Conservation (phyloP, 2,329 filamentous ascomycete species). For the Botrytis tulipae region DNA sequence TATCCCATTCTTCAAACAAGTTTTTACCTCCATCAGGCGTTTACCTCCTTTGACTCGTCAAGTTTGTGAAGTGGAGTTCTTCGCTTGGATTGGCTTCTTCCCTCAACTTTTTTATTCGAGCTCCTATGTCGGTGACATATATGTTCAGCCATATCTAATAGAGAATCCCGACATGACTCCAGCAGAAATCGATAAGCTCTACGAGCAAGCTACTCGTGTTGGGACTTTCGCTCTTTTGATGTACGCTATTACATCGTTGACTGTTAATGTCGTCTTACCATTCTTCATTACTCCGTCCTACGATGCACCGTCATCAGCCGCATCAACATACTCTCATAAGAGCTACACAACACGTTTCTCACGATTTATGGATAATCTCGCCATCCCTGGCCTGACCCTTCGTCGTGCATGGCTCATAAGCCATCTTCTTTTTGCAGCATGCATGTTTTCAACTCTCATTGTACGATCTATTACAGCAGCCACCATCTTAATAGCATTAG, state of each 20-base stretch:
- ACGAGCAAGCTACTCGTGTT: conserved; percentile 80
- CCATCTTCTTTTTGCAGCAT: conserved; percentile 76
- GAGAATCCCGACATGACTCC: conserved; percentile 75
- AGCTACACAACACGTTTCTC: conserved; percentile 35
- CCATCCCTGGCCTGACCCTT: conserved; percentile 81
- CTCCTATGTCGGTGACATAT: conserved; percentile 90
- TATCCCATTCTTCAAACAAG: conserved; percentile 73
- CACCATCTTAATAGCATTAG: conserved; percentile 73
- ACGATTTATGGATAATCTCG: conserved; percentile 56
- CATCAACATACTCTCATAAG: conserved; percentile 28
- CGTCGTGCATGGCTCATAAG: conserved; percentile 84
- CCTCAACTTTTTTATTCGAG: conserved; percentile 94
- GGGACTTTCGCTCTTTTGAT: conserved; percentile 87
- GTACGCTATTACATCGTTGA: conserved; percentile 81
- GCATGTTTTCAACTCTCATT: conserved; percentile 82
- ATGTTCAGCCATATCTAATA: conserved; percentile 77
- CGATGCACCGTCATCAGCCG: conserved; percentile 42
- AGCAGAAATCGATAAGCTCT: conserved; percentile 72
- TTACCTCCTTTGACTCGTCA: conserved; percentile 79
- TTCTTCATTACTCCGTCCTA: conserved; percentile 84
- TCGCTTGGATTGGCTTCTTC: conserved; percentile 94
- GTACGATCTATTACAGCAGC: conserved; percentile 69
- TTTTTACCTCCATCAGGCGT: conserved; percentile 72
- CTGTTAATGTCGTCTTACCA: conserved; percentile 78
- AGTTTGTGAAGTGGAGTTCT: conserved; percentile 81